A percentile compares a stretch with the other conserved stretches of the same genome.
These are phyloP conservation scores for Cyclotella atomus DNA, from an alignment of 108 stramenopile genomes.

Conservation along the genomic window DNA sequence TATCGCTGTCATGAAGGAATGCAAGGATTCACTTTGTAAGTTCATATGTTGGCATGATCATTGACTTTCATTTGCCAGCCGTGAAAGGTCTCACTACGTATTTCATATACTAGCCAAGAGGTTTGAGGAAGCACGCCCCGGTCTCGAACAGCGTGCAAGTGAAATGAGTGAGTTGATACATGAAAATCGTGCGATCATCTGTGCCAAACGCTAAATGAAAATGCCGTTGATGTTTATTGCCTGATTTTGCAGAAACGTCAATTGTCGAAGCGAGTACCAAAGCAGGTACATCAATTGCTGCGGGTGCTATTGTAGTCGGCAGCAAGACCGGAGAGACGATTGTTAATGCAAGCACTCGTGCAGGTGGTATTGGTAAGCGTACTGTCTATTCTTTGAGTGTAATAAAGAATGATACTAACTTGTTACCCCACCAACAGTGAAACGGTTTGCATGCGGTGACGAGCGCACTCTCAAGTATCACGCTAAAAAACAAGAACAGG, in stretches of 20 bases:
- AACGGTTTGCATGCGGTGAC: conserved; percentile 4
- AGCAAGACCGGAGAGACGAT: neutral
- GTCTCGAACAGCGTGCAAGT: neutral
- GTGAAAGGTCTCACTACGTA: neutral
- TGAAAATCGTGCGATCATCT: neutral
- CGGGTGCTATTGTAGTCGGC: neutral
- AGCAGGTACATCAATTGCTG: neutral
- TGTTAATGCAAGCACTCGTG: neutral
- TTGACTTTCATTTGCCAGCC: neutral
- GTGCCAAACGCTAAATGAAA: neutral
- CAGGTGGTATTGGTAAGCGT: neutral
- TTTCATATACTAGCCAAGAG: conserved; percentile 1
- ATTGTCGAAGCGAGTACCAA: neutral
- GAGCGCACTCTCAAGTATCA: conserved; percentile 4
- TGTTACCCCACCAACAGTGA: neutral
- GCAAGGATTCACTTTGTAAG: neutral
- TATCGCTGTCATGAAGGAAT: neutral
- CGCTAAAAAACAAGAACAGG: neutral
- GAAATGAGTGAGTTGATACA: conserved; percentile 3
- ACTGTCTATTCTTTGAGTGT: too few relatives aligned
- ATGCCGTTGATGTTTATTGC: neutral
- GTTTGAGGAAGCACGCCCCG: neutral
- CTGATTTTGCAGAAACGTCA: neutral
- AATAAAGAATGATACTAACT: too few relatives aligned
- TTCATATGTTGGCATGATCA: neutral